These are phyloP conservation scores for Symbiodinium natans DNA, from an alignment of 73 alveolate genomes.

Conservation along the genomic window DNA sequence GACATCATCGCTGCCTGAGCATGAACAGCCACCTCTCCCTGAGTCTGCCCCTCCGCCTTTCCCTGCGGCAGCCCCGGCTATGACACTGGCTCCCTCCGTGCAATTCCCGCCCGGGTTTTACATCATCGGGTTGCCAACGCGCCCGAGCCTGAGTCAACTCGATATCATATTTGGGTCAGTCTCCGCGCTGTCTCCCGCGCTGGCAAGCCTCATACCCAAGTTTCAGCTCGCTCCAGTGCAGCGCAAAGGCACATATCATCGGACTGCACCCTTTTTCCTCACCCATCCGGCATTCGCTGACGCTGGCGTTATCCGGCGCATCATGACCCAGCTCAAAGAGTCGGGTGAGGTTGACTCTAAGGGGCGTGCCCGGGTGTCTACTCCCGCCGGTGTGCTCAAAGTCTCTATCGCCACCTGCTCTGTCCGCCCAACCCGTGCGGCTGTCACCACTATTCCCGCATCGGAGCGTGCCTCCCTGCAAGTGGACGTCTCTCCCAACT, in stretches of 20 bases:
- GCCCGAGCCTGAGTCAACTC: background rate
- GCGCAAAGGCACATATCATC: background rate
- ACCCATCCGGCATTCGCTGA: background rate
- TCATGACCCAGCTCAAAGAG: background rate
- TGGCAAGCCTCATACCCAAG: background rate
- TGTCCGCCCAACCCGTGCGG: background rate
- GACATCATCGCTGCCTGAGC: too few relatives aligned
- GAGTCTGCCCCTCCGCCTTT: too few relatives aligned
- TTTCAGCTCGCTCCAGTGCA: background rate
- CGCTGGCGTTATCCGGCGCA: background rate
- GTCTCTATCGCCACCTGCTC: background rate
- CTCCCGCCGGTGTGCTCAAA: background rate
- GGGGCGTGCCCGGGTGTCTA: background rate
- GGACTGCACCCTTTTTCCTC: background rate
- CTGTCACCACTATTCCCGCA: background rate
- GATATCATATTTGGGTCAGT: background rate
- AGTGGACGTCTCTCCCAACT: too few relatives aligned
- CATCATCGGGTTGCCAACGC: background rate
- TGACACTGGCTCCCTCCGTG: background rate
- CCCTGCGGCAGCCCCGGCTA: background rate
- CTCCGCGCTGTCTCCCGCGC: background rate
- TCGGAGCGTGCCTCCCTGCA: background rate
- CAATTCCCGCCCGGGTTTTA: background rate
- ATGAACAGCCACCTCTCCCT: too few relatives aligned
- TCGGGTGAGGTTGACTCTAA: background rate